A percentile compares a stretch with the other conserved stretches of the same genome.
phyloP scores from a whole-genome alignment of 2,329 filamentous ascomycete genomes.

The Aspergillus spinulosporus region DNA sequence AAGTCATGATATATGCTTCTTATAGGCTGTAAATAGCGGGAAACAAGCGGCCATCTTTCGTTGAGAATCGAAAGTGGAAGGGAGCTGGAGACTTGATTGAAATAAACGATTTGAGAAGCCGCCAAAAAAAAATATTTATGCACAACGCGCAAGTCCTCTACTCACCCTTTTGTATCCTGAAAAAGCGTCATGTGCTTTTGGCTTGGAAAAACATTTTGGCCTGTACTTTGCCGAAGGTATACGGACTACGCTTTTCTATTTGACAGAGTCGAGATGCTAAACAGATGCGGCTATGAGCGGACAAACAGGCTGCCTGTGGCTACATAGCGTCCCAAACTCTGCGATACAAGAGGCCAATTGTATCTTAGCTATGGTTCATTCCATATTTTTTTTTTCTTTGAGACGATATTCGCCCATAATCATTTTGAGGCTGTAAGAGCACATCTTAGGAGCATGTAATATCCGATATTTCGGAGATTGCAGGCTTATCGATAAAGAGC shows the following conservation, averaged over 20 bases:
- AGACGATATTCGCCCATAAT: neutral
- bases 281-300: no score
- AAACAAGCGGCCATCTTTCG: neutral
- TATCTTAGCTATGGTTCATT: neutral
- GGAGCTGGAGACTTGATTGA: neutral
- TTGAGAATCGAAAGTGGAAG: neutral
- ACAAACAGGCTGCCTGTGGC: no score
- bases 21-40: neutral
- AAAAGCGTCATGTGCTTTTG: no score
- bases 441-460: neutral
- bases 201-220: no score
- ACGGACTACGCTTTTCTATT: no score
- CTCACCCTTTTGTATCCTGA: no score
- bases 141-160: no score
- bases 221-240: no score
- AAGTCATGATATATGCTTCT: constrained; percentile 22
- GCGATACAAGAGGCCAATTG: no score
- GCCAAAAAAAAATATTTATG: neutral
- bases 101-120: neutral
- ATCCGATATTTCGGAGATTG: neutral
- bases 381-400: neutral
- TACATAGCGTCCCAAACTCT: no score
- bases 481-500: constrained; percentile 26
- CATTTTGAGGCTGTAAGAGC: neutral
- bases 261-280: no score